Percentiles rank a stretch among this genome's conserved stretches.
Conservation (phyloP, 140 eudicot genomes). For the Erigeron philadelphicus region DNA sequence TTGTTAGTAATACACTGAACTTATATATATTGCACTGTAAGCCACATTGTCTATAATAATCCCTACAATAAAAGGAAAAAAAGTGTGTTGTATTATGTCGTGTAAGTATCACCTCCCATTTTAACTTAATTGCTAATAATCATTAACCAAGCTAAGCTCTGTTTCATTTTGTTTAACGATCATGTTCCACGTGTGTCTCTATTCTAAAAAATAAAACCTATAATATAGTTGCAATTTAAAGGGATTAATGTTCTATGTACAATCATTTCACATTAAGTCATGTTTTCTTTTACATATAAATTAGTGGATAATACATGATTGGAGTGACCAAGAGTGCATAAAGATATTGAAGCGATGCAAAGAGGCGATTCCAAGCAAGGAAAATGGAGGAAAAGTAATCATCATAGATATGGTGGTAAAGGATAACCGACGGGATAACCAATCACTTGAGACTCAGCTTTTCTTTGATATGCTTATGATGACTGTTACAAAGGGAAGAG, state of each 20-base stretch:
- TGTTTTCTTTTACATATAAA: background rate
- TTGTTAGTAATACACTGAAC: background rate
- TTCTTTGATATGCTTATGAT: constrained; percentile 27
- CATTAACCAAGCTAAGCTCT: too few relatives aligned
- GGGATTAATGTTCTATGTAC: background rate
- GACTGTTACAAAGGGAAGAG: constrained; percentile 9
- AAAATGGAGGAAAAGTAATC: constrained; percentile 27
- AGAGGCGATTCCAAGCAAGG: constrained; percentile 32
- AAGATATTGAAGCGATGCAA: constrained; percentile 27
- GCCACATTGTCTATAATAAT: too few relatives aligned
- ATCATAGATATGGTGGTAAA: constrained; percentile 33
- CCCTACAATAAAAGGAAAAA: too few relatives aligned
- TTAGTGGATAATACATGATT: constrained; percentile 55
- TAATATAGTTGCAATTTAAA: too few relatives aligned
- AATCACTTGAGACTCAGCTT: constrained; percentile 24
- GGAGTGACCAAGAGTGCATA: constrained; percentile 34
- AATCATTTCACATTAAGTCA: background rate
- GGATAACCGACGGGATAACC: background rate
- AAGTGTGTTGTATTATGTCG: too few relatives aligned
- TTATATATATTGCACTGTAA: too few relatives aligned
- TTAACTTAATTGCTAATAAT: too few relatives aligned
- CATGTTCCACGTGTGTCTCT: too few relatives aligned
- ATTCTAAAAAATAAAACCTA: too few relatives aligned
- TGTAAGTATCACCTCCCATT: too few relatives aligned
- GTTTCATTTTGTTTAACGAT: too few relatives aligned